A percentile compares a stretch with the other conserved stretches of the same genome.
Evolutionary conservation across 2,329 filamentous ascomycete species (phyloP).

Genomic region (Parasarocladium wereldwijsianum): DNA sequence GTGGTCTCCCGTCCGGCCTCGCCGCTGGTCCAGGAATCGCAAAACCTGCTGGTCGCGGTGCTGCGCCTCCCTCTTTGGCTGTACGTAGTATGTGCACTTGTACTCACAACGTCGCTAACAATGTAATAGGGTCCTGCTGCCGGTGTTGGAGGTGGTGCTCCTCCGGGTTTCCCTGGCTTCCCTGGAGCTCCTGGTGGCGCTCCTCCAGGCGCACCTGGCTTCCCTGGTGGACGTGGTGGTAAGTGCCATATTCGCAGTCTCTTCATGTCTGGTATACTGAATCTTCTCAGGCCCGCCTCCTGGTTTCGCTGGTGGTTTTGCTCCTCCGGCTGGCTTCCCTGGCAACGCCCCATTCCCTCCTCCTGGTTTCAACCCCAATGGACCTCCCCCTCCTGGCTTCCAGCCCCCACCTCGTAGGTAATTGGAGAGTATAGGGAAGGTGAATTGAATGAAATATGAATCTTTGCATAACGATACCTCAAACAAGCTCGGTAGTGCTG

Average conservation of each 20-base stretch:
- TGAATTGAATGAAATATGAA: too few species aligned
- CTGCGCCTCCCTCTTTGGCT: constrained; percentile 59
- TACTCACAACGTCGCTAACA: constrained; percentile 9
- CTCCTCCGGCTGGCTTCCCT: constrained; percentile 30
- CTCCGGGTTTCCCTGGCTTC: constrained; percentile 39
- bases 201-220: constrained; percentile 19
- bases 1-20: constrained; percentile 55
- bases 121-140: constrained; percentile 57
- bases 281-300: constrained; percentile 29
- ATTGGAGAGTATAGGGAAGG: too few species aligned
- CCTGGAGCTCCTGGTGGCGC: constrained; percentile 36
- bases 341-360: constrained; percentile 24
- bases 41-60: constrained; percentile 77
- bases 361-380: constrained; percentile 35
- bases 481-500: too few species aligned
- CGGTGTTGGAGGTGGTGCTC: constrained; percentile 62
- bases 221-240: constrained; percentile 37
- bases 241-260: constrained; percentile 23
- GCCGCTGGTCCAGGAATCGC: constrained; percentile 79
- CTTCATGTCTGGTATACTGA: constrained; percentile 3
- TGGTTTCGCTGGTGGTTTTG: constrained; percentile 25
- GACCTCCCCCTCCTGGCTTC: constrained; percentile 54
- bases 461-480: too few species aligned
- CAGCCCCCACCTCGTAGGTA: constrained; percentile 55
- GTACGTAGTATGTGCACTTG: constrained; percentile 25